Conservation (phyloP, 441 rosid species). For the Populus hybrid region DNA sequence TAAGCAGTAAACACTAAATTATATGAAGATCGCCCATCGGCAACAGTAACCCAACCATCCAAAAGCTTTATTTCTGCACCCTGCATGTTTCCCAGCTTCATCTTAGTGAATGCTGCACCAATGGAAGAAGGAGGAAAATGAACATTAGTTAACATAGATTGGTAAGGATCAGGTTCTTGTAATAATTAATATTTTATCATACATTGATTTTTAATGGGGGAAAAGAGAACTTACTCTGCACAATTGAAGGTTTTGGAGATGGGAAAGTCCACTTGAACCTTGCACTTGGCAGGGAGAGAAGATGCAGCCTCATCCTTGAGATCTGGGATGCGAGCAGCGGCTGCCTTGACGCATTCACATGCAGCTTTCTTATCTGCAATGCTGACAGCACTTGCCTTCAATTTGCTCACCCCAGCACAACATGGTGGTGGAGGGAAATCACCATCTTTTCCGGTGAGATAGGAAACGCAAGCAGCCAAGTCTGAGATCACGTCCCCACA, state of each 20-base stretch:
- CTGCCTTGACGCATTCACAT: conserved; percentile 29
- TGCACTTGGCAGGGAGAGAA: conserved; percentile 35
- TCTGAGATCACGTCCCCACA: conserved; percentile 21
- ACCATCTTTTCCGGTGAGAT: conserved; percentile 1
- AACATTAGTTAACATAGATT: too few relatives aligned
- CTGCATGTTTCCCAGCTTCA: too few relatives aligned
- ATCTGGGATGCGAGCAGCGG: conserved; percentile 19
- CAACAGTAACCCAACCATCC: too few relatives aligned
- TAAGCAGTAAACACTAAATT: too few relatives aligned
- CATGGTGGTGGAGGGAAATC: conserved; percentile 21
- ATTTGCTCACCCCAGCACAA: conserved; percentile 30
- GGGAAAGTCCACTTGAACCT: conserved; percentile 25
- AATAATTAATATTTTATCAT: too few relatives aligned
- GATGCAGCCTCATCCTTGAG: conserved; percentile 32
- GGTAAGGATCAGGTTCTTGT: too few relatives aligned
- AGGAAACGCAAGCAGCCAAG: conserved; percentile 29
- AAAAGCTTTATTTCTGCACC: too few relatives aligned
- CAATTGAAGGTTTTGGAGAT: conserved; percentile 31
- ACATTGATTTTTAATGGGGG: too few relatives aligned
- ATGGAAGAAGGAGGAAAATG: too few relatives aligned
- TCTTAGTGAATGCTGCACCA: too few relatives aligned
- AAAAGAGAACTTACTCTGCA: conserved; percentile 11
- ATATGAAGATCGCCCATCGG: too few relatives aligned
- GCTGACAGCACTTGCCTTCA: conserved; percentile 23
- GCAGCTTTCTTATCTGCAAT: conserved; percentile 28